A percentile compares a stretch with the other conserved stretches of the same genome.
phyloP scores from a whole-genome alignment of 164 flowering plant species.

The Macadamia tetraphylla region DNA sequence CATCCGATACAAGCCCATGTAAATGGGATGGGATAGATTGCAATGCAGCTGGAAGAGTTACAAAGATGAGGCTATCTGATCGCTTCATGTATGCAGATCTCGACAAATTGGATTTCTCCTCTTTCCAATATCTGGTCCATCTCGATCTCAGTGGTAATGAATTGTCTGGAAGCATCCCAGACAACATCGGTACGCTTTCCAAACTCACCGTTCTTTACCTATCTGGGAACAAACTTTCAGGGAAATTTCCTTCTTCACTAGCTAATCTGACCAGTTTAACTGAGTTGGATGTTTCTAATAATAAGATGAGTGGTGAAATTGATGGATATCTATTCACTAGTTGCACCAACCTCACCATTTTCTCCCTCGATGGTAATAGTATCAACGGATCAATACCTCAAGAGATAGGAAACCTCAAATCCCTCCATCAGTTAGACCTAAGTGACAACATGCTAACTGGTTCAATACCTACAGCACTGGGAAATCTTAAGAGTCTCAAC shows the following conservation, averaged over 20 bases:
- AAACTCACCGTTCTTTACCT: constrained; percentile 5
- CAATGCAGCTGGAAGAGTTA: not conserved
- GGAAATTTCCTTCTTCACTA: not conserved
- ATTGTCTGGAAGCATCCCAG: constrained; percentile 7
- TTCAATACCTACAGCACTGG: not conserved
- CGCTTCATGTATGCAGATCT: not conserved
- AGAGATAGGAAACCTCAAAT: not conserved
- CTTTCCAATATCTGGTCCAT: not conserved
- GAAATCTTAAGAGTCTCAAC: not conserved
- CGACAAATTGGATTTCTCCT: constrained; percentile 1
- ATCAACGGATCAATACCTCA: not conserved
- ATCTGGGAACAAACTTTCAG: not conserved
- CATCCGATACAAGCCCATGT: not conserved
- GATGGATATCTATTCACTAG: not conserved
- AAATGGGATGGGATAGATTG: constrained; percentile 3
- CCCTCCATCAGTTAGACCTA: not conserved
- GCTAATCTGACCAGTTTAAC: not conserved
- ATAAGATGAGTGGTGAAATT: not conserved
- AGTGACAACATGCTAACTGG: not conserved
- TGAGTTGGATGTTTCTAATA: not conserved
- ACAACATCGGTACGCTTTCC: not conserved
- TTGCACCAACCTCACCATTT: not conserved
- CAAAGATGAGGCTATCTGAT: not conserved
- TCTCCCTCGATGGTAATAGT: constrained; percentile 9
- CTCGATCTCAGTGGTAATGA: constrained; percentile 6